Evolutionary conservation across 352 stramenopile genomes (phyloP).

Genomic region (Globisporangium recalcitrans): DNA sequence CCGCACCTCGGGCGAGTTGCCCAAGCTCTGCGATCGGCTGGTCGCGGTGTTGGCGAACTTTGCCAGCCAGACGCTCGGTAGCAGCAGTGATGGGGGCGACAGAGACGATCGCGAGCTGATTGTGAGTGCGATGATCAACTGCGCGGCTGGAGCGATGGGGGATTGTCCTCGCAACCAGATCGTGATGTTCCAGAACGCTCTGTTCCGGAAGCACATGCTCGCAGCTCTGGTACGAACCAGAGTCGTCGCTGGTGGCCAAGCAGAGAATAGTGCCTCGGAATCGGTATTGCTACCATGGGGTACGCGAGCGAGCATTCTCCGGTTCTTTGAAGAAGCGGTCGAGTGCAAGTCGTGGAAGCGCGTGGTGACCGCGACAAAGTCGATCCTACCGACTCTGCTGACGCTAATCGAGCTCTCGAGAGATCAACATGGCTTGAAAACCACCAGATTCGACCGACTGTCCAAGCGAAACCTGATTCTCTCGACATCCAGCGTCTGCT

Average conservation of each 20-base stretch:
- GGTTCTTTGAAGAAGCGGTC: slow-evolving; percentile 41
- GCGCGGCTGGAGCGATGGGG: slow-evolving; percentile 26
- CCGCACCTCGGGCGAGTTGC: slow-evolving; percentile 49
- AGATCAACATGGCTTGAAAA: neutral
- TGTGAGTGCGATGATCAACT: slow-evolving; percentile 40
- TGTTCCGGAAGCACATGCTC: slow-evolving; percentile 30
- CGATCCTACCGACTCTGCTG: slow-evolving; percentile 22
- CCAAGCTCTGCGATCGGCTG: slow-evolving; percentile 39
- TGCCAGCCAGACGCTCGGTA: too few relatives aligned
- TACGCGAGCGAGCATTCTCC: slow-evolving; percentile 29
- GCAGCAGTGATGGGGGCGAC: neutral
- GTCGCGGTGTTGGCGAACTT: slow-evolving; percentile 11
- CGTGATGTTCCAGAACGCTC: slow-evolving; percentile 34
- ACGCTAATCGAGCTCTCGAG: slow-evolving; percentile 11
- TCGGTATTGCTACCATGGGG: slow-evolving; percentile 5
- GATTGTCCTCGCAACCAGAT: slow-evolving; percentile 54
- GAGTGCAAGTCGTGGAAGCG: slow-evolving; percentile 61
- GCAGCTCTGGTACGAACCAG: slow-evolving; percentile 1
- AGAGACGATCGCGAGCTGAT: slow-evolving; percentile 17
- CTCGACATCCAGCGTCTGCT: slow-evolving; percentile 40
- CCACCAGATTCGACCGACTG: neutral
- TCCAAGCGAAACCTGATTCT: slow-evolving; percentile 13
- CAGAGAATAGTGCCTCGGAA: neutral
- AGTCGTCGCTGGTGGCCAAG: neutral
- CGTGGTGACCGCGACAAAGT: slow-evolving; percentile 19